A percentile compares a stretch with the other conserved stretches of the same genome.
phyloP scores from a whole-genome alignment of 495 filamentous ascomycete genomes.

The Cercophora sp. region DNA sequence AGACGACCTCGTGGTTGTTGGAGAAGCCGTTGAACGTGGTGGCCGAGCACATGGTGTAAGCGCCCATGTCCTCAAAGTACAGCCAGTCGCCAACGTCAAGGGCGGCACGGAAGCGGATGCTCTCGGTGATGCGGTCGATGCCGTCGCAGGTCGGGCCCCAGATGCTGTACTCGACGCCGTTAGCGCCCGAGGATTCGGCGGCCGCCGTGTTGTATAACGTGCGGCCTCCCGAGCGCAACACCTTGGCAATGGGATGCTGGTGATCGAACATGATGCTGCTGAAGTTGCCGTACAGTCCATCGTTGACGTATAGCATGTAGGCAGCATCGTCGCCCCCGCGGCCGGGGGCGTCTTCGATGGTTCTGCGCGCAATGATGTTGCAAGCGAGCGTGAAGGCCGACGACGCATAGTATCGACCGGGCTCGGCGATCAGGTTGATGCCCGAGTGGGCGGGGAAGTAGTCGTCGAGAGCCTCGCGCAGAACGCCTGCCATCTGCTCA shows the following conservation, averaged over 20 bases:
- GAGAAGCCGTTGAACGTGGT: conserved; percentile 98
- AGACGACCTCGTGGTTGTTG: conserved; percentile 86
- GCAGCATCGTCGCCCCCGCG: conserved; percentile 51
- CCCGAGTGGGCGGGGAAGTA: conserved; percentile 71
- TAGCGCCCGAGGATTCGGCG: conserved; percentile 28
- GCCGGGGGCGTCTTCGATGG: conserved; percentile 49
- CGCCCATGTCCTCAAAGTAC: conserved; percentile 98
- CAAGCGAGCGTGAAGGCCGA: conserved; percentile 90
- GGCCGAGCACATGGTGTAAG: conserved; percentile 95
- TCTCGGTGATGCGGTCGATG: conserved; percentile 84
- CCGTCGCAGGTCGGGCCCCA: conserved; percentile 99
- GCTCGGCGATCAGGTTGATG: conserved; percentile 90
- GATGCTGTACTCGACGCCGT: conserved; percentile 73
- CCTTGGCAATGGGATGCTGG: conserved; percentile 80
- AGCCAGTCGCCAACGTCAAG: conserved; percentile 94
- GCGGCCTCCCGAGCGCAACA: conserved; percentile 60
- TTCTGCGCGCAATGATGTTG: conserved; percentile 93
- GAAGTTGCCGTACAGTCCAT: conserved; percentile 97
- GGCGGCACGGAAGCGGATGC: conserved; percentile 64
- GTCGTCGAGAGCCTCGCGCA: conserved; percentile 74
- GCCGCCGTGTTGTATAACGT: conserved; percentile 45
- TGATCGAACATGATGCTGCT: conserved; percentile 99
- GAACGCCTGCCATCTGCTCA: conserved; percentile 79
- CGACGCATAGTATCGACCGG: conserved; percentile 91
- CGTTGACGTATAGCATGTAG: conserved; percentile 96